Base-by-base conservation (phyloP, 1,139 yeast genomes). In the Saccharomyces pastorianus region DNA sequence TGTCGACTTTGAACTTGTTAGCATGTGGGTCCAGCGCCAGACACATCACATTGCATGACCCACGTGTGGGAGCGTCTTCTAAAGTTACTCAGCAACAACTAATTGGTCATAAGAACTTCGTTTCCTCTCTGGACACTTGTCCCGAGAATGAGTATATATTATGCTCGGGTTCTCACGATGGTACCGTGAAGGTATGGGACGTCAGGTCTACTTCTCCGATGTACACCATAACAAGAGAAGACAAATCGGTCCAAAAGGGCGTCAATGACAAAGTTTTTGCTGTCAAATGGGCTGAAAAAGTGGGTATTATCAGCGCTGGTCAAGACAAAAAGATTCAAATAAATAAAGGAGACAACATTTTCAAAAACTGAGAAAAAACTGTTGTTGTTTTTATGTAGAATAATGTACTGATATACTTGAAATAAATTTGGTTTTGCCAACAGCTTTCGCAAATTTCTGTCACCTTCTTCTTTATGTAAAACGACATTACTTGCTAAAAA, bases 1-100 rank as follows among this genome's bases (percentile, higher is more conserved):
- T 93, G 57, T 82, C 88, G 27, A 75, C 76, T 57, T 75, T 81
- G 58, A 82, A 85, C 59, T 76, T 93, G 56, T 74, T 95, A 52
- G 96, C 93, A 7, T 82, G 95, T 54, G 99, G 99, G 23, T 90
- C 97, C 3, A 86, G 96, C 13, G 97, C 97, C 20, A 87, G 98
- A 72, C 98, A 91, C 71, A 90, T 93, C 62, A 85, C 90, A 58
- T 76, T 91, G 59, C 96, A 89, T 68, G 99, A 93, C 70, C 98
- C 98, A 53, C 80, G 98, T 70, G 75, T 74, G 6, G 73, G 70
- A 51, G 73, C 79, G 13, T 75, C 81, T 5, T 73, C 79, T 25
- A 69, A 73, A 34, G 79, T 85, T 38, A 77, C 86, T 13, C 82
- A 78, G 57, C 76, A 79, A 51, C 95, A 91, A 68, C 77, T 93